These are phyloP conservation scores for Alnus rubra DNA, from an alignment of 306 rosid genomes.

Conservation along the genomic window DNA sequence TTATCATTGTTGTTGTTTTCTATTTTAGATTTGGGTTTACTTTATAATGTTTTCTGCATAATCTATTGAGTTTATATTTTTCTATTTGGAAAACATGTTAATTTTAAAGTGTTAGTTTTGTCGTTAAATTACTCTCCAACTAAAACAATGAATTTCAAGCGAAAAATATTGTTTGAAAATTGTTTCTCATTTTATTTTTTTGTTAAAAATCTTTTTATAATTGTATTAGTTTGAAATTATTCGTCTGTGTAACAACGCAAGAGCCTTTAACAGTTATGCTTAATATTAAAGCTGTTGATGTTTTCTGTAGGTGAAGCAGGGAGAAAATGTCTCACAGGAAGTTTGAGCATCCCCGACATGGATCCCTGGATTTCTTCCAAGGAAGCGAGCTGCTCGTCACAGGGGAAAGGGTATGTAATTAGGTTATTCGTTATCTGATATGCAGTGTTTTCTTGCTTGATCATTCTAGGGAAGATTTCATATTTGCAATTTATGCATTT, in stretches of 20 bases:
- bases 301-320: slow-evolving; percentile 19
- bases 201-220: too few relatives aligned
- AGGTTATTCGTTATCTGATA: background rate
- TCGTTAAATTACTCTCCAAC: too few relatives aligned
- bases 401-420: slow-evolving; percentile 63
- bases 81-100: too few relatives aligned
- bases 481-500: background rate
- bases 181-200: too few relatives aligned
- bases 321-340: slow-evolving; percentile 82
- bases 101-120: too few relatives aligned
- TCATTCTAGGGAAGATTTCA: background rate
- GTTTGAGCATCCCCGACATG: slow-evolving; percentile 91
- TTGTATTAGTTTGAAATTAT: too few relatives aligned
- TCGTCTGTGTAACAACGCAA: too few relatives aligned
- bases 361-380: slow-evolving; percentile 84
- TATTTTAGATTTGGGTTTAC: background rate
- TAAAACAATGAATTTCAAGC: too few relatives aligned
- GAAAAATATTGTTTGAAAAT: too few relatives aligned
- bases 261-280: too few relatives aligned
- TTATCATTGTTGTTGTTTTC: background rate
- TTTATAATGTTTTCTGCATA: background rate
- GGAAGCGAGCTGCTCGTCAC: slow-evolving; percentile 83
- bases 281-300: background rate
- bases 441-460: background rate
- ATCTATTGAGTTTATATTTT: too few relatives aligned